Evolutionary conservation across 176 grass and related monocot genomes (phyloP).

Genomic region (barley (Hordeum vulgare)): MorexV3_pseudomolecules_assembly NC_058521.1:128401688-128402187

Average conservation of each 20-base stretch:
- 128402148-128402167: neutral
- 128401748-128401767: neutral
- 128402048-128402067: neutral
- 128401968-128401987: slow-evolving; percentile 88
- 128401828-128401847: neutral
- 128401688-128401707: neutral
- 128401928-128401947: neutral
- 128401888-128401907: neutral
- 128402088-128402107: neutral
- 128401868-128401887: neutral
- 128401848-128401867: neutral
- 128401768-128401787: neutral
- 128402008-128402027: slow-evolving; percentile 47
- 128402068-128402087: neutral
- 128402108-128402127: neutral
- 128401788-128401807: neutral
- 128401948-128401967: neutral
- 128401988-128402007: slow-evolving; percentile 55
- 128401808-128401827: neutral
- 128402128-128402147: neutral
- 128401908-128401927: neutral
- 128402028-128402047: slow-evolving; percentile 24
- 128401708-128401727: neutral
- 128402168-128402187: neutral
- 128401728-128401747: neutral